phyloP scores from a whole-genome alignment of 78 protist genomes.

The Tieghemostelium lacteum region DNA sequence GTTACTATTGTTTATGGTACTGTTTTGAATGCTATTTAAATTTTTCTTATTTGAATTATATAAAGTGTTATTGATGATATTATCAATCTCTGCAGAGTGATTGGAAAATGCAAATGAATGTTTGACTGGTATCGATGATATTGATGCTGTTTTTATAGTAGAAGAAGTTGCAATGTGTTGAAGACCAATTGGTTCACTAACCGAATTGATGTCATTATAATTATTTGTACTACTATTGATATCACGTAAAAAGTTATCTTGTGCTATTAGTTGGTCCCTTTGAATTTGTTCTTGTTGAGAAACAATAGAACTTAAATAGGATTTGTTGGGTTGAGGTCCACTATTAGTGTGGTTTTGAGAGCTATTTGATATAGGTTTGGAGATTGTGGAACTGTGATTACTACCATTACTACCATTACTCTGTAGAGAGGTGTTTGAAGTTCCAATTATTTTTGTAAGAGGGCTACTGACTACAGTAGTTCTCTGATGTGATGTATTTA shows the following conservation, averaged over 20 bases:
- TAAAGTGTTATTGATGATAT: neutral
- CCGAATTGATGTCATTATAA: neutral
- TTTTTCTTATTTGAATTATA: neutral
- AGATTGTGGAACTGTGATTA: neutral
- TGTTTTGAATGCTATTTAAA: neutral
- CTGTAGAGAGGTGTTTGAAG: neutral
- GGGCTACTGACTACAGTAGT: constrained; percentile 48
- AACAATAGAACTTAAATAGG: too few species aligned
- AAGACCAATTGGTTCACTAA: neutral
- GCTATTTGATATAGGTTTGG: neutral
- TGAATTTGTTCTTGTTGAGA: neutral
- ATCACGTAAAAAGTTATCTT: neutral
- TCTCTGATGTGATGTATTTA: constrained; percentile 48
- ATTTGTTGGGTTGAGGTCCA: too few species aligned
- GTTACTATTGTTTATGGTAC: neutral
- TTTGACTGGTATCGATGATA: constrained; percentile 27
- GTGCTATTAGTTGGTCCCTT: neutral
- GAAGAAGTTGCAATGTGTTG: constrained; percentile 43
- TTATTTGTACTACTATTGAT: neutral
- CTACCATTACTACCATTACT: neutral
- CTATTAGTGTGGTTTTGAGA: neutral
- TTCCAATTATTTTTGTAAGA: constrained; percentile 14
- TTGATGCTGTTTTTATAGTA: constrained; percentile 49
- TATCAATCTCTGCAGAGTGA: neutral
- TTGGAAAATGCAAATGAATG: neutral